Evolutionary conservation across 441 rosid genomes (phyloP), one percentile per base, ranked within the genome.

Genomic region (Syzygium malaccense): DNA sequence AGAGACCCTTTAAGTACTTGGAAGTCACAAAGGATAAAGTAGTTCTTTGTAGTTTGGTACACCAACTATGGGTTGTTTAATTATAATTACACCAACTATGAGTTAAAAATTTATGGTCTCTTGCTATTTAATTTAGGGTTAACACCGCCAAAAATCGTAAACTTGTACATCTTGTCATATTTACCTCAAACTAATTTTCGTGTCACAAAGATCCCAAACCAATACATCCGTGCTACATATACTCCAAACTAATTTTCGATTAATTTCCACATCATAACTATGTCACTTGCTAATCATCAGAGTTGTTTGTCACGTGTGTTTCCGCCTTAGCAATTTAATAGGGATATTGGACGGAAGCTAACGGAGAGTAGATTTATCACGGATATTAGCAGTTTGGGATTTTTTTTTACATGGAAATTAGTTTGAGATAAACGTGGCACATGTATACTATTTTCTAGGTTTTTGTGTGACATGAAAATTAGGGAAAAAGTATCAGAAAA

Each of bases 311-410:
- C 18, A 26, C 3, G 18, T 54, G 55, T n/a, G 37, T 62, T n/a
- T 62, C 41, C 23, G 30, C 75, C 23, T 30, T 10, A 30, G 17
- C 17, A 64, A 1, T 64, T 25, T 30, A 64, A 30, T 0, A 55
- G 25, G 33, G 6, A 30, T 32, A 66, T 66, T 17, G 0, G 0
- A 66, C 0, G 3, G 1, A 30, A 66, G 71, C 3, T 62, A n/a
- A 62, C 14, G 19, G 11, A 62, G 0, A 10, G n/a, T 62, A 14
- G 4, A 62, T 62, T 62, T n/a, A n/a, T n/a, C 2, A n/a, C 0
- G 1, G 0, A 0, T n/a, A 14, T 28, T 58, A 62, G 3, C 0
- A 0, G 8, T 64, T 64, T 64, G 23, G 6, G 13, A 30, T 17
- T 66, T 64, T 64, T 66, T 7, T 12, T 17, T 3, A 66, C 3